Conservation (phyloP, 2,329 filamentous ascomycete genomes). For the Apiospora sp. region DNA sequence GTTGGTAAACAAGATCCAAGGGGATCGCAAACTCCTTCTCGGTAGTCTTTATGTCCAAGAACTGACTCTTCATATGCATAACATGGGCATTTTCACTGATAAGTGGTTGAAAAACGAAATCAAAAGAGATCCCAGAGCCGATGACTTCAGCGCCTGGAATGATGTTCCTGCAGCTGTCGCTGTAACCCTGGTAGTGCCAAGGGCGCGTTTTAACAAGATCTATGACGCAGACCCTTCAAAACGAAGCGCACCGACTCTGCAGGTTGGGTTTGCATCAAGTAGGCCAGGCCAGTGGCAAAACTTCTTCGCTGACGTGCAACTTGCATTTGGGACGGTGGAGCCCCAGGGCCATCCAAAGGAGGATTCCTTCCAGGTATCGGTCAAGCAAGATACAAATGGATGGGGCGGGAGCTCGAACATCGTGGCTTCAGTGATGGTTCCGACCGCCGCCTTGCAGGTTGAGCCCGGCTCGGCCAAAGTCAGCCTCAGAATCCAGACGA, state of each 20-base stretch:
- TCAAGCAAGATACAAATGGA: constrained; percentile 45
- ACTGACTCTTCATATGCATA: constrained; percentile 46
- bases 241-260: constrained; percentile 39
- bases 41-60: constrained; percentile 46
- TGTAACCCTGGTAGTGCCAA: constrained; percentile 34
- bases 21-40: constrained; percentile 41
- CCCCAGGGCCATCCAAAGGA: constrained; percentile 35
- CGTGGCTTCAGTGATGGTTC: constrained; percentile 51
- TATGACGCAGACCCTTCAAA: constrained; percentile 33
- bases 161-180: constrained; percentile 42
- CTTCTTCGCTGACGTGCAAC: constrained; percentile 50
- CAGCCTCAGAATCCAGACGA: constrained; percentile 13
- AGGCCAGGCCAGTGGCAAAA: constrained; percentile 41
- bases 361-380: constrained; percentile 43
- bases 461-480: constrained; percentile 3
- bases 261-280: constrained; percentile 34
- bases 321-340: constrained; percentile 49
- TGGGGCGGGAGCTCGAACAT: constrained; percentile 50
- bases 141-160: constrained; percentile 47
- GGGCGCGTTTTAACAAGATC: constrained; percentile 37
- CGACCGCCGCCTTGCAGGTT: constrained; percentile 44
- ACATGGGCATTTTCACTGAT: constrained; percentile 44
- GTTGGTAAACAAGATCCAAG: constrained; percentile 41
- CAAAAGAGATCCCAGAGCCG: constrained; percentile 32
- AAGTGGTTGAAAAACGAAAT: constrained; percentile 39